A percentile compares a stretch with the other conserved stretches of the same genome.
Conservation (phyloP, 2,329 filamentous ascomycete genomes). For the Colletotrichum tanaceti region DNA sequence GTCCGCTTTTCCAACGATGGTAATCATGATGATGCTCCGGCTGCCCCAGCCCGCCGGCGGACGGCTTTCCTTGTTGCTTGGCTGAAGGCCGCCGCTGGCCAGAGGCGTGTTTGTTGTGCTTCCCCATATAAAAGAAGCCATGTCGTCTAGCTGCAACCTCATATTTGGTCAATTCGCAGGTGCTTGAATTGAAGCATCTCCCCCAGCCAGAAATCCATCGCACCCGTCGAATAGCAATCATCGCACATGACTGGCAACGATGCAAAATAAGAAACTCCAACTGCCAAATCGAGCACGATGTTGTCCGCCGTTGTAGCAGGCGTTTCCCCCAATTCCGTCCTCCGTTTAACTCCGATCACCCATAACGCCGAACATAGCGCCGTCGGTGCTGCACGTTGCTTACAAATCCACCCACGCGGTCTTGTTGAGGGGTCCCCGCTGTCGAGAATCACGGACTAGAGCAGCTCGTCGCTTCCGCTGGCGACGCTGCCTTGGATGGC, state of each 20-base stretch:
- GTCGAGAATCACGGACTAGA: slow-evolving; percentile 47
- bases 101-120: slow-evolving; percentile 9
- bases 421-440: slow-evolving; percentile 2
- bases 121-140: slow-evolving; percentile 31
- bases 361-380: slow-evolving; percentile 38
- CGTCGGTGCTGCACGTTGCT: slow-evolving; percentile 31
- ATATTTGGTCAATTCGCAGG: slow-evolving; percentile 26
- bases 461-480: slow-evolving; percentile 80
- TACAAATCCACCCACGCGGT: slow-evolving; percentile 21
- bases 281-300: neutral
- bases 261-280: slow-evolving; percentile 4
- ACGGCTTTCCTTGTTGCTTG: slow-evolving; percentile 14
- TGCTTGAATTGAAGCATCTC: too few relatives aligned
- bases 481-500: slow-evolving; percentile 85
- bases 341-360: slow-evolving; percentile 36
- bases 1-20: neutral
- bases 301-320: slow-evolving; percentile 31
- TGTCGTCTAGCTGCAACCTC: slow-evolving; percentile 19
- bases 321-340: slow-evolving; percentile 7
- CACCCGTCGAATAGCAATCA: slow-evolving; percentile 19
- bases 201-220: slow-evolving; percentile 1
- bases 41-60: slow-evolving; percentile 5
- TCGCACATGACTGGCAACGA: slow-evolving; percentile 21
- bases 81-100: neutral
- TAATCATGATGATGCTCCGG: slow-evolving; percentile 21